Base-by-base conservation (phyloP, 345 rosid genomes). In the Eucalyptus marginata region DNA sequence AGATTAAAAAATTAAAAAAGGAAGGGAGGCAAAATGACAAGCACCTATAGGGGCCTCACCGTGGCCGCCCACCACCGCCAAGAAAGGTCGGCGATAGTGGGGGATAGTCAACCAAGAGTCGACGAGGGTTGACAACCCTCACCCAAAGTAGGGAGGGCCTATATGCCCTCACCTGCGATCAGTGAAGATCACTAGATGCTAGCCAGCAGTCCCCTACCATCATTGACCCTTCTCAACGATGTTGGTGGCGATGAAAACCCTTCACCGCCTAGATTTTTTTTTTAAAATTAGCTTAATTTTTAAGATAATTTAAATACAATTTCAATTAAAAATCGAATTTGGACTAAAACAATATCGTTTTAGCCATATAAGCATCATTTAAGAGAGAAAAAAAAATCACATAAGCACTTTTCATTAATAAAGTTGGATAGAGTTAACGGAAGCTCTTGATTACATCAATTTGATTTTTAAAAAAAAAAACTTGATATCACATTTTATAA, bases 181-280 rank as follows among this genome's bases (percentile, higher is more conserved):
- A 6, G 29, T 56, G 62, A 56, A 24, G 29, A 29, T 56, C 13
- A 13, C 0, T 52, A 52, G 58, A 20, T 56, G 62, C 3, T 56
- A 13, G 29, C 2, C 49, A 4, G 13, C 13, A 10, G 7, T 49
- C 49, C 13, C 12, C 49, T 9, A 49, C 49, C 49, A 49, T 49
- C 49, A 12, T 12, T 12, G 49, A 47, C 49, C 49, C 49, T 47
- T 47, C 49, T 47, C 12, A 10, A 10, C 49, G 4, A 49, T 56
- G 62, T 24, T 56, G 62, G 29, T 1, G 0, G 62, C 13, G 5
- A 25, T 0, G 13, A 22, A 56, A 24, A 10, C 62, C 29, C 5
- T 25, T 24, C 62, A 25, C 6, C 0, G 1, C 29, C 8, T 24
- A 1, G 29, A 56, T 56, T 56, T 56, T 56, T 22, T 56, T 56